These are phyloP conservation scores for Yamadazyma oceani DNA, from an alignment of 1,139 yeast genomes.

Conservation along the genomic window DNA sequence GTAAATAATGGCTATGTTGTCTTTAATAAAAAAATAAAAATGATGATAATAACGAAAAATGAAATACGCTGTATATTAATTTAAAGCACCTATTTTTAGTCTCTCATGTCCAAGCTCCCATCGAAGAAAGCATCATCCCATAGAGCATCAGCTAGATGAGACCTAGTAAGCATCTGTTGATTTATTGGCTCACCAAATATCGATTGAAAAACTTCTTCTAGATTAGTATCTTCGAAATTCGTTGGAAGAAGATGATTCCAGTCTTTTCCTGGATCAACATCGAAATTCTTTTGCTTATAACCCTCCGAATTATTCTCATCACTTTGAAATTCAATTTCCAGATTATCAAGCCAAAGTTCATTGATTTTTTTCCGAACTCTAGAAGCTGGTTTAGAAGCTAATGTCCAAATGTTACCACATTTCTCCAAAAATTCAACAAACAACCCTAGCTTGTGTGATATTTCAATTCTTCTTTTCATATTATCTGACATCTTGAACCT, in stretches of 20 bases:
- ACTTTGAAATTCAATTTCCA: too few relatives aligned
- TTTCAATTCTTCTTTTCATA: slow-evolving; percentile 1
- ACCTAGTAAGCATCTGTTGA: slow-evolving; percentile 8
- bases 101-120: background rate
- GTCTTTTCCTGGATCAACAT: too few relatives aligned
- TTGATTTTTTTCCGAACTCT: slow-evolving; percentile 9
- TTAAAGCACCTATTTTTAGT: too few relatives aligned
- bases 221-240: background rate
- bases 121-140: slow-evolving; percentile 9
- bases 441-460: slow-evolving; percentile 5
- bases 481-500: slow-evolving; percentile 9
- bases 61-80: too few relatives aligned
- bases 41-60: too few relatives aligned
- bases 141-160: slow-evolving; percentile 8
- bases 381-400: slow-evolving; percentile 9
- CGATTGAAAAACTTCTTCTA: slow-evolving; percentile 8
- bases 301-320: too few relatives aligned
- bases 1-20: too few relatives aligned
- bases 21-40: too few relatives aligned
- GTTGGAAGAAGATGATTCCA: too few relatives aligned
- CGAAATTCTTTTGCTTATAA: too few relatives aligned
- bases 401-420: slow-evolving; percentile 11
- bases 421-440: slow-evolving; percentile 11
- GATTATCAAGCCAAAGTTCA: slow-evolving; percentile 1
- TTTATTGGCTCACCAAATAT: slow-evolving; percentile 7